phyloP scores from a whole-genome alignment of 2,329 filamentous ascomycete genomes.

The Phaeosphaeria sp. region DNA sequence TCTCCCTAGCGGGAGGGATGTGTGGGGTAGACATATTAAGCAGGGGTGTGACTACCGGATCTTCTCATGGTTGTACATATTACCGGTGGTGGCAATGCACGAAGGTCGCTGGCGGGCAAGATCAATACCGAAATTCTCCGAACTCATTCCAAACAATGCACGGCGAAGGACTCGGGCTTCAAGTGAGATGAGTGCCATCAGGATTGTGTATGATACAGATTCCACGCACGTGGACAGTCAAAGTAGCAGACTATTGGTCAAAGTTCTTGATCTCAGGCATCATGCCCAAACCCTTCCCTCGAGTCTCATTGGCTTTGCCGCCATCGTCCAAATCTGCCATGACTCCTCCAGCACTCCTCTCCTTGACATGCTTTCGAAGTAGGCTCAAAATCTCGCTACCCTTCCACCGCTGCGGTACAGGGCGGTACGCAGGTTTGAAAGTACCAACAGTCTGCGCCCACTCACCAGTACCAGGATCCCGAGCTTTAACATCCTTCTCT shows the following conservation, averaged over 20 bases:
- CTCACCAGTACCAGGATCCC: slow-evolving; percentile 70
- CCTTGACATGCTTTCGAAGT: slow-evolving; percentile 80
- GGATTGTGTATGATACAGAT: neutral
- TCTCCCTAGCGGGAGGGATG: neutral
- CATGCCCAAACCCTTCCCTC: slow-evolving; percentile 52
- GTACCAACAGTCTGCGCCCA: slow-evolving; percentile 97
- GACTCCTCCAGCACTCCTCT: slow-evolving; percentile 68
- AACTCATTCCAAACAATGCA: too few species aligned
- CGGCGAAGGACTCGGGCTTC: too few species aligned
- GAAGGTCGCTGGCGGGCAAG: neutral
- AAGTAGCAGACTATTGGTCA: slow-evolving; percentile 37
- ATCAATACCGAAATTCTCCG: neutral
- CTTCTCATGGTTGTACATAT: neutral
- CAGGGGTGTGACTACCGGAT: neutral
- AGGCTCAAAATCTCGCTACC: slow-evolving; percentile 79
- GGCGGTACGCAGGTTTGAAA: slow-evolving; percentile 91
- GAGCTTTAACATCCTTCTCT: slow-evolving; percentile 56
- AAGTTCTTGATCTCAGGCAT: slow-evolving; percentile 60
- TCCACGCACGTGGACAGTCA: neutral
- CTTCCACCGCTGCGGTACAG: slow-evolving; percentile 85
- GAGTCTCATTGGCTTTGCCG: slow-evolving; percentile 38
- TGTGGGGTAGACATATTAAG: slow-evolving; percentile 5
- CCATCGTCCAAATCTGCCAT: slow-evolving; percentile 39
- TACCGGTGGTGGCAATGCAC: neutral
- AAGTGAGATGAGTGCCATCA: neutral